Conservation (phyloP, 139 green algal species). For the Dunaliella primolecta region DNA sequence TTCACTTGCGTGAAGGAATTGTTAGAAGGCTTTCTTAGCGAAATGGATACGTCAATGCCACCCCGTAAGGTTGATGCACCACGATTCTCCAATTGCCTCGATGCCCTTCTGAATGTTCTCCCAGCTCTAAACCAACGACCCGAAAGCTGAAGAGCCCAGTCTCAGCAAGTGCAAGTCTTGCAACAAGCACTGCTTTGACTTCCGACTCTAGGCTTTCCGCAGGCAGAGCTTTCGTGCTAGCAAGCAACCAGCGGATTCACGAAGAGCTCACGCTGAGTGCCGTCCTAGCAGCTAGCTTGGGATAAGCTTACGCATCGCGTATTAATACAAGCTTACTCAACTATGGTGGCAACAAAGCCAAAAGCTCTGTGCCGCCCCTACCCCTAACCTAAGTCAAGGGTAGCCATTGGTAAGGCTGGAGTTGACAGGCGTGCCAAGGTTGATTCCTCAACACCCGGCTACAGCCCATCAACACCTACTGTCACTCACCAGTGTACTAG, state of each 20-base stretch:
- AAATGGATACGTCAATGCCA: conserved; percentile 9
- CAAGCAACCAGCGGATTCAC: conserved; percentile 10
- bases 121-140: conserved; percentile 26
- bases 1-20: conserved; percentile 9
- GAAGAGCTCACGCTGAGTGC: background rate
- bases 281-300: conserved; percentile 27
- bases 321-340: conserved; percentile 45
- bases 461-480: background rate
- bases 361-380: background rate
- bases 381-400: background rate
- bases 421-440: background rate
- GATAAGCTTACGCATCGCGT: conserved; percentile 49
- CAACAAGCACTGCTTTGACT: background rate
- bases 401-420: background rate
- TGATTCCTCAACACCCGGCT: background rate
- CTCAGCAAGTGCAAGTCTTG: background rate
- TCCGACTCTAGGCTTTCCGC: conserved; percentile 21
- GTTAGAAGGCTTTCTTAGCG: conserved; percentile 4
- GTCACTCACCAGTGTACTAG: background rate
- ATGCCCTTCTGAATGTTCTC: conserved; percentile 30
- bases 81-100: conserved; percentile 23
- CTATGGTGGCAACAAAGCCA: conserved; percentile 42
- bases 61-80: background rate
- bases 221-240: conserved; percentile 29
- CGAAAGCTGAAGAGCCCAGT: conserved; percentile 19